Conservation (phyloP, 1,284 basidiomycete species). For the Rhodotorula mucilaginosa region DNA sequence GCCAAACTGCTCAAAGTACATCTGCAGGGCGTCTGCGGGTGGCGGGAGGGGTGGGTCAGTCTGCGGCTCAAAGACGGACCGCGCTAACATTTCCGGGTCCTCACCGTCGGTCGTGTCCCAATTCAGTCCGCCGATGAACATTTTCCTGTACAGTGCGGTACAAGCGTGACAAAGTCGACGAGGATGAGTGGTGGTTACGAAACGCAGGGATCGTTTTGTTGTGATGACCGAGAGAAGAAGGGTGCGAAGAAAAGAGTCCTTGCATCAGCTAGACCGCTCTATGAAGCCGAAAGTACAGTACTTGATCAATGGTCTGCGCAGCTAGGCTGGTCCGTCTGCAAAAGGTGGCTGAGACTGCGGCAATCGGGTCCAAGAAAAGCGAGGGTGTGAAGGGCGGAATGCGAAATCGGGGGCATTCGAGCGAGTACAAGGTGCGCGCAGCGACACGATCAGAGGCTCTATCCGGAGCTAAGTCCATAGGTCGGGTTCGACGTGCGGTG, state of each 20-base stretch:
- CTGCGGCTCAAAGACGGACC: not conserved
- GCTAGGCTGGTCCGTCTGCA: not conserved
- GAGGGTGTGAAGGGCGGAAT: not conserved
- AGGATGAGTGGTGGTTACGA: constrained; percentile 37
- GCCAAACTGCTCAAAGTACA: constrained; percentile 86
- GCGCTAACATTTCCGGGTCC: constrained; percentile 19
- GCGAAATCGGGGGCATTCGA: not conserved
- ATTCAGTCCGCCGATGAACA: constrained; percentile 94
- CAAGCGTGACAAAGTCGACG: constrained; percentile 38
- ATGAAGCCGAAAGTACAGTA: constrained; percentile 50
- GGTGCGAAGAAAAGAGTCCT: constrained; percentile 47
- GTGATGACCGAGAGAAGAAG: not conserved
- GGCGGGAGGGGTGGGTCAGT: constrained; percentile 47
- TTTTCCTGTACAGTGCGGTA: constrained; percentile 67
- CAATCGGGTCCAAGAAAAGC: too few species aligned
- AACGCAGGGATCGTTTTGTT: not conserved
- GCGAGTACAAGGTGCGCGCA: not conserved
- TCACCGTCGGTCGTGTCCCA: constrained; percentile 94
- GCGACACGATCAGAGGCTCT: too few species aligned
- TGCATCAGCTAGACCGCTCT: constrained; percentile 77
- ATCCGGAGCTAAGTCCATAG: too few species aligned
- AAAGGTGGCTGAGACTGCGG: not conserved
- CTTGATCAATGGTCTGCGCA: constrained; percentile 5
- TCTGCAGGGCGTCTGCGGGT: constrained; percentile 68
- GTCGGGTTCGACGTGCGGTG: not conserved